Evolutionary conservation across 805 yeast species (phyloP), one percentile per base, ranked within the genome.

Genomic region (Cyberlindnera veronae): DNA sequence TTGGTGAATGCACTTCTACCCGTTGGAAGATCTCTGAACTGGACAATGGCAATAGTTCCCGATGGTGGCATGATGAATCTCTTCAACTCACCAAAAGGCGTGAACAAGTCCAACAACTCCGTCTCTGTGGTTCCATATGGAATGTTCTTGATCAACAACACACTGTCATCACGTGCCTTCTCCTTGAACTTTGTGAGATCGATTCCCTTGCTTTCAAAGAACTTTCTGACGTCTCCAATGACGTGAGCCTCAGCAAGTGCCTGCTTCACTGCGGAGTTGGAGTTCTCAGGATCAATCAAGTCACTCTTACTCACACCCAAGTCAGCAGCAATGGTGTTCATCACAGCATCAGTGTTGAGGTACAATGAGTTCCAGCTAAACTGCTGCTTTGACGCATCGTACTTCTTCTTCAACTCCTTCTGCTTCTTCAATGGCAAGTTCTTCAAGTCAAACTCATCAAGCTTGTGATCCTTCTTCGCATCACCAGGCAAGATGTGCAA

Each of bases 221-320:
- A 93, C 51, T 78, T 77, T 56, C 96, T 77, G 11, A 93, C 95
- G 61, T 84, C 93, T 32, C 90, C 93, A 55, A 93, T 81, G 14
- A 90, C 96, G 57, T 89, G 93, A 3, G 97, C 95, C 66, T 93
- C 99, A 0, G 99, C 98, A 48, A 93, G 73, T 0, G 99, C 98
- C 63, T 90, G 98, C 59, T 90, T 87, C 12, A 93, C 98, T 1
- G 96, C 97, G 38, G 95, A 84, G 44, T 73, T 80, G 7, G 95
- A 74, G 49, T 81, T 86, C 52, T 87, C 84, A 1, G 96, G 91
- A 61, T 93, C 95, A 45, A 93, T 76, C 55, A 93, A 72, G 42
- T 88, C 87, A 7, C 93, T 72, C 62, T 91, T 93, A 20, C 79
- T 60, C 36, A 93, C 69, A 7, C 98, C 98, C 63, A 93, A 64